Evolutionary conservation across 1,284 basidiomycete species (phyloP).

Genomic region (Ganoderma multipileum): DNA sequence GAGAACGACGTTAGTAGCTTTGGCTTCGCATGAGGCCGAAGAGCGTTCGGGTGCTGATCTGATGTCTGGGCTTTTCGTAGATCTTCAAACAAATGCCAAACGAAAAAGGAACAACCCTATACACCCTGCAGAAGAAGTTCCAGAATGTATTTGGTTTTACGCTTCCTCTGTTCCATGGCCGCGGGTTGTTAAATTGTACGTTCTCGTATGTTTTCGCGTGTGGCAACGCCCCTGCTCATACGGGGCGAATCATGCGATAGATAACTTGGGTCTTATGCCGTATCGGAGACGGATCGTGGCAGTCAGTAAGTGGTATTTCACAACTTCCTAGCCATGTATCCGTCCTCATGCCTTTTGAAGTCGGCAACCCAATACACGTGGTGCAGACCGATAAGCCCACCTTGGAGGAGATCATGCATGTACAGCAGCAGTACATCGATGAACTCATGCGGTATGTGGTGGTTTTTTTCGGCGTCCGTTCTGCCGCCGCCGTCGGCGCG

Average conservation of each 20-base stretch:
- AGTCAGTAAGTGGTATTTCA: slow-evolving; percentile 72
- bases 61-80: slow-evolving; percentile 45
- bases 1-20: slow-evolving; percentile 85
- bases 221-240: background rate
- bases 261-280: slow-evolving; percentile 91
- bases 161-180: slow-evolving; percentile 92
- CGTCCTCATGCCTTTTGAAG: slow-evolving; percentile 44
- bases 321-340: background rate
- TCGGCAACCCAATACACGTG: slow-evolving; percentile 90
- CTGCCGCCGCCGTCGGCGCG: background rate
- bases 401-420: slow-evolving; percentile 79
- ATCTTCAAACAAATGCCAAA: slow-evolving; percentile 98
- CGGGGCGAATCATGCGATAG: slow-evolving; percentile 44
- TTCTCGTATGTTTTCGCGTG: slow-evolving; percentile 13
- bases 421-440: slow-evolving; percentile 90
- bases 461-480: background rate
- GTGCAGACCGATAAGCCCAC: slow-evolving; percentile 81
- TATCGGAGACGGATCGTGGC: slow-evolving; percentile 95
- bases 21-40: background rate
- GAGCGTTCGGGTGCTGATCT: background rate
- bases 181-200: slow-evolving; percentile 91
- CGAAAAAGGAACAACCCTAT: slow-evolving; percentile 89
- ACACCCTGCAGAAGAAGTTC: slow-evolving; percentile 88
- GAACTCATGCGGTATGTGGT: slow-evolving; percentile 85
- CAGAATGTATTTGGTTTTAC: slow-evolving; percentile 95